Evolutionary conservation across 129 eudicot species (phyloP).

Genomic region (Gnaphalium uliginosum): DNA sequence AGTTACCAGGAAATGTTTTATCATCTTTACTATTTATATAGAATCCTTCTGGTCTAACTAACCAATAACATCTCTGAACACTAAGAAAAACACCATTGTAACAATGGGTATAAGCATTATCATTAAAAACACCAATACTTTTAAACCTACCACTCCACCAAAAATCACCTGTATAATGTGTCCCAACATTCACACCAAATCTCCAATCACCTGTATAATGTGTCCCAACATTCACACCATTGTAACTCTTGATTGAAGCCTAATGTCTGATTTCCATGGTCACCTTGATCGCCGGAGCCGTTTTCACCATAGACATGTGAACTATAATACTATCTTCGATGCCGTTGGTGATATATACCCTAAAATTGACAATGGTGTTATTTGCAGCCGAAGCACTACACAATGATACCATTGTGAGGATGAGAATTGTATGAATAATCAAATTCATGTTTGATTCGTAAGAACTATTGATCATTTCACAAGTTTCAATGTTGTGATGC

Average conservation of each 20-base stretch:
- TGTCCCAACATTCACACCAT: not conserved
- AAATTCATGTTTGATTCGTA: conserved; percentile 2
- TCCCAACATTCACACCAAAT: not conserved
- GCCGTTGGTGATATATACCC: conserved; percentile 8
- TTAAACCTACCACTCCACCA: not conserved
- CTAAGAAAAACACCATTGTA: not conserved
- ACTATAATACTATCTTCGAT: conserved; percentile 7
- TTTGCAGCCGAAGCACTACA: not conserved
- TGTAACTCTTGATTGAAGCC: not conserved
- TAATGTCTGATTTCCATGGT: conserved; percentile 11
- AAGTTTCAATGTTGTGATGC: not conserved
- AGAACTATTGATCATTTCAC: not conserved
- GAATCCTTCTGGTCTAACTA: not conserved
- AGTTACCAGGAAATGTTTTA: too few species aligned
- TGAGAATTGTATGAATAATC: not conserved
- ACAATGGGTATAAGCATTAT: not conserved
- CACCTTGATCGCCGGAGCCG: not conserved
- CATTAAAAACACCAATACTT: conserved; percentile 1
- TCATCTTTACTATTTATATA: not conserved
- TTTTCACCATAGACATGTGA: not conserved
- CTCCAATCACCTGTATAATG: conserved; percentile 17
- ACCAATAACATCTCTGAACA: not conserved
- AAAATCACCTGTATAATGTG: conserved; percentile 9
- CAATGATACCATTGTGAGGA: conserved; percentile 10
- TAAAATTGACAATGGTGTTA: not conserved